Base-by-base conservation (phyloP, 2,329 filamentous ascomycete species). In the Colletotrichum liaoningense region DNA sequence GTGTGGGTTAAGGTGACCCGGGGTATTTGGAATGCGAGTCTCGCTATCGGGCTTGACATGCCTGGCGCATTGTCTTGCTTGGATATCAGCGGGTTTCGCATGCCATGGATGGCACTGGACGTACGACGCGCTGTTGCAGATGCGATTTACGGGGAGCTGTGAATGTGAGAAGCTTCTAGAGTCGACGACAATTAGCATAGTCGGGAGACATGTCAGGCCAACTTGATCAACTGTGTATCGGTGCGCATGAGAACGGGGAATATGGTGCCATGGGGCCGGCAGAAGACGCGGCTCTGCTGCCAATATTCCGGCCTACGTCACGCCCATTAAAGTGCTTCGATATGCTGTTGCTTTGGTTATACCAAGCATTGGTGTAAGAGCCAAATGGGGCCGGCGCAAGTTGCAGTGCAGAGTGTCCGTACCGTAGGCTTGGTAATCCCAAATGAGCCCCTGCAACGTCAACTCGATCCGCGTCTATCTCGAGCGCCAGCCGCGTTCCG, bases 21-120 rank as follows among this genome's bases (percentile, higher is more conserved):
- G 24, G n/a, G 60, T 42, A 67, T 74, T 62, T 74, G 72, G 38
- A 74, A 72, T 74, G 33, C 4, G 19, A 56, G n/a, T 46, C 22
- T 72, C 54, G 68, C 22, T 54, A 35, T 54, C 57, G 38, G 42
- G 19, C n/a, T 55, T 46, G 14, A 56, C 2, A 7, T 28, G 14
- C 24, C 49, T 63, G 46, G 58, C 30, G 69, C 56, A 65, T 73
- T 46, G 6, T 56, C 28, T 26, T 35, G 14, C 35, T 52, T 65
- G 49, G 11, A 64, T 16, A 28, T 26, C 58, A 35, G 9, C 11
- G 24, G 42, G 38, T 58, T 49, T 58, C 11, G 26, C n/a, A 49
- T 58, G 42, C 19, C 60, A 64, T 52, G 54, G 54, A 35, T 64
- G 33, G 55, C 66, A 69, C 54, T 56, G 69, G n/a, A 26, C 55